Conservation (phyloP, 2,329 filamentous ascomycete genomes). For the Bipolaris zeicola region DNA sequence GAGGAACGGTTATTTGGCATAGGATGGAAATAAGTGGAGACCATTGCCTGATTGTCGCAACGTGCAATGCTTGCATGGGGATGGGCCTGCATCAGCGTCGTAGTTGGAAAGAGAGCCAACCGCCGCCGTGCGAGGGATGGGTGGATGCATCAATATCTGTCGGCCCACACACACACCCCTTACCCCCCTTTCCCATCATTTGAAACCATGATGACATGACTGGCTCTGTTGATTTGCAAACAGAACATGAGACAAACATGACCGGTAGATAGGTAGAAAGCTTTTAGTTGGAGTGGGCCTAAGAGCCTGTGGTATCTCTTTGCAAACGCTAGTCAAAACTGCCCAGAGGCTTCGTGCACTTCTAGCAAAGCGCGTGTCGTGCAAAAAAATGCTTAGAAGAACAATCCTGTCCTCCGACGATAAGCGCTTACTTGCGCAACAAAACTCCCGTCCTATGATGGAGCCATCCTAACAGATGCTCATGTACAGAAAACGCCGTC, state of each 20-base stretch:
- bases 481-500: slow-evolving; percentile 35
- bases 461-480: slow-evolving; percentile 26
- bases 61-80: slow-evolving; percentile 7
- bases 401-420: slow-evolving; percentile 17
- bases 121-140: slow-evolving; percentile 15
- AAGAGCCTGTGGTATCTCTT: slow-evolving; percentile 36
- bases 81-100: slow-evolving; percentile 24
- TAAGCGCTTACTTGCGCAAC: slow-evolving; percentile 19
- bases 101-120: slow-evolving; percentile 4
- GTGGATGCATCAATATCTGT: background rate
- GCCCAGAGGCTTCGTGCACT: slow-evolving; percentile 29
- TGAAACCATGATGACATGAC: background rate
- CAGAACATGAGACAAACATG: slow-evolving; percentile 5
- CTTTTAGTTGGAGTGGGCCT: slow-evolving; percentile 29
- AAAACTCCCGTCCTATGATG: slow-evolving; percentile 31
- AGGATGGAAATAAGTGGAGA: no score
- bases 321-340: slow-evolving; percentile 25
- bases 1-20: no score
- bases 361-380: slow-evolving; percentile 38
- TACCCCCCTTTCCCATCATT: background rate
- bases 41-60: background rate
- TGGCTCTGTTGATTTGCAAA: background rate
- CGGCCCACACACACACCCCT: no score
- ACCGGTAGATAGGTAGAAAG: slow-evolving; percentile 16
- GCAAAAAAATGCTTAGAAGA: slow-evolving; percentile 27